Evolutionary conservation across 2,329 filamentous ascomycete species (phyloP).

Genomic region (Fusarium sp.): DNA sequence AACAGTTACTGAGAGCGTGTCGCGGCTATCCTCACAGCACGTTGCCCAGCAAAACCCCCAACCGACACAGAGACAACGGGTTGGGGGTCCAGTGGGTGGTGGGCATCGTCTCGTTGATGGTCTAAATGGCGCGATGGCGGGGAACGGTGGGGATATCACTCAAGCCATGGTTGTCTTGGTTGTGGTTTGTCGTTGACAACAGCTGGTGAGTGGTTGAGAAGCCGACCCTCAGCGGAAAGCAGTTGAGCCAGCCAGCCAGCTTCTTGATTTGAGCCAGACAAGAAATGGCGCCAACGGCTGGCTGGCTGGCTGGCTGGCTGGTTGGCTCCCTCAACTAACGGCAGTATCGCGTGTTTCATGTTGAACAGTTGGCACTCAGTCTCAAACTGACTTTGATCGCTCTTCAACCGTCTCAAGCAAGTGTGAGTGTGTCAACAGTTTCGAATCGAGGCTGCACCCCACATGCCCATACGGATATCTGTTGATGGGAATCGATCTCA

Average conservation of each 20-base stretch:
- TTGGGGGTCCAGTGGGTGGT: neutral
- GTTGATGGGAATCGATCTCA: neutral
- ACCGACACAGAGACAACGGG: neutral
- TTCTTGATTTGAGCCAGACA: neutral
- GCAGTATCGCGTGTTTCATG: slow-evolving; percentile 1
- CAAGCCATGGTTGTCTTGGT: slow-evolving; percentile 1
- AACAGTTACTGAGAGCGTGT: neutral
- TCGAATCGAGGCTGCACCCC: slow-evolving; percentile 13
- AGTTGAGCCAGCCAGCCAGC: slow-evolving; percentile 11
- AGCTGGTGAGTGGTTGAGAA: slow-evolving; percentile 7
- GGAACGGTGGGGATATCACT: neutral
- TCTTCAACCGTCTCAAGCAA: neutral
- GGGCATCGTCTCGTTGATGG: slow-evolving; percentile 16
- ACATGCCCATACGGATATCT: neutral
- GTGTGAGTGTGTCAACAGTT: neutral
- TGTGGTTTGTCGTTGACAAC: neutral
- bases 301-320: no score
- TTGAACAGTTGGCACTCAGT: neutral
- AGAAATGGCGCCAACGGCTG: slow-evolving; percentile 11
- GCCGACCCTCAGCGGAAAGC: neutral
- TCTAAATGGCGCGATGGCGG: slow-evolving; percentile 11
- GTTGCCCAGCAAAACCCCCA: neutral
- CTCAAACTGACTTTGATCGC: neutral
- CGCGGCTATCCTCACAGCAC: slow-evolving; percentile 4
- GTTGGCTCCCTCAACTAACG: neutral